Base-by-base conservation (phyloP, 78 protist species). In the Parvularia atlantis region DNA sequence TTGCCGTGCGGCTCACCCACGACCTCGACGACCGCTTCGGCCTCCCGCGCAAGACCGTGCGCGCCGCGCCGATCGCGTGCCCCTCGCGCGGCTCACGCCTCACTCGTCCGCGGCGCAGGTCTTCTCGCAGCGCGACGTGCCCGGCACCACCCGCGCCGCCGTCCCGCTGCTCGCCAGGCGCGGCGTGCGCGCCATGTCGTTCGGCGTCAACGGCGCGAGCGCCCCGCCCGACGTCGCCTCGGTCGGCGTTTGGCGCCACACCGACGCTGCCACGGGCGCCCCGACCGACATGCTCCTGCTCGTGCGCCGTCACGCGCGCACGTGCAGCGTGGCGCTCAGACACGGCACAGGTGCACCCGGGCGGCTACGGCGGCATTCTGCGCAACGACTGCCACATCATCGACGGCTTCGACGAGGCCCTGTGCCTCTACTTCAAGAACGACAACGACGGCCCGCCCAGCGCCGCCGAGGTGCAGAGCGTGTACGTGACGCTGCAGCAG, bases 51-150 rank as follows among this genome's bases (percentile, higher is more conserved):
- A 66, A 43, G 58, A 1, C 43, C n/a, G n/a, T n/a, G n/a, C n/a
- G n/a, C n/a, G n/a, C n/a, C n/a, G n/a, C n/a, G n/a, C n/a, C n/a
- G n/a, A n/a, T n/a, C n/a, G n/a, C n/a, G n/a, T n/a, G n/a, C n/a
- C n/a, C n/a, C n/a, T n/a, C n/a, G n/a, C n/a, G n/a, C n/a, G n/a
- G n/a, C n/a, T n/a, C n/a, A n/a, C n/a, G n/a, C n/a, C n/a, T n/a
- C n/a, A n/a, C n/a, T n/a, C n/a, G n/a, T n/a, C n/a, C n/a, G n/a
- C n/a, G n/a, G n/a, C n/a, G n/a, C n/a, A n/a, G 11, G 58, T 48
- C 71, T 1, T 66, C 31, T 66, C 71, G 43, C 71, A 66, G 39
- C 71, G 71, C 31, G 71, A 66, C 13, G 71, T 66, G 20, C 71
- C 71, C 4, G 69, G 69, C 7, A 30, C 20, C 19, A 58, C 35